These are phyloP conservation scores for Exophiala xenobiotica DNA, from an alignment of 2,329 filamentous ascomycete genomes.

Conservation along the genomic window DNA sequence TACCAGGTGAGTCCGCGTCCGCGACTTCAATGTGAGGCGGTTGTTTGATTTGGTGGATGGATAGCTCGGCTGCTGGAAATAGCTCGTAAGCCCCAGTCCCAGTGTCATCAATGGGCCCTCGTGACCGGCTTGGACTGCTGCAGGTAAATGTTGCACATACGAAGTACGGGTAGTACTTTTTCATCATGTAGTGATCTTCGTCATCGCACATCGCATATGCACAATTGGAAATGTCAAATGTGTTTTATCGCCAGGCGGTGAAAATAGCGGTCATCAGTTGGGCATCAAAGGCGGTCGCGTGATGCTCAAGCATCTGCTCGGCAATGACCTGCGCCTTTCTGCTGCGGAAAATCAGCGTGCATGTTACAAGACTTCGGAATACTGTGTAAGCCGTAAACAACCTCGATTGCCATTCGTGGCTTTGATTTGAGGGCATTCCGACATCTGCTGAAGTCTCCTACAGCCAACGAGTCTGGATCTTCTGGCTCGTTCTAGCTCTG, in stretches of 20 bases:
- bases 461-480: too few species aligned
- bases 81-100: background rate
- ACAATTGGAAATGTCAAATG: too few species aligned
- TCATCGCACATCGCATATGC: constrained; percentile 9
- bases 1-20: background rate
- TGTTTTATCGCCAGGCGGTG: constrained; percentile 14
- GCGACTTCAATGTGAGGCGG: constrained; percentile 1
- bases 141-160: constrained; percentile 1
- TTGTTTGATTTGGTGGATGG: background rate
- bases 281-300: constrained; percentile 7
- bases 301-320: background rate
- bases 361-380: background rate
- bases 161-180: background rate
- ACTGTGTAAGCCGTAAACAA: too few species aligned
- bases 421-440: too few species aligned
- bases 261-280: constrained; percentile 26
- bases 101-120: background rate
- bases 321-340: background rate
- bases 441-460: too few species aligned
- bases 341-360: background rate
- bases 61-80: background rate
- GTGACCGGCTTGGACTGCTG: constrained; percentile 1
- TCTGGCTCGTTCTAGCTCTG: too few species aligned
- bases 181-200: background rate
- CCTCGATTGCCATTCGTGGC: too few species aligned